Percentiles rank a stretch among this genome's conserved stretches.
phyloP scores from a whole-genome alignment of 208 protist genomes.

The Trypanosomatidae sp. region DNA sequence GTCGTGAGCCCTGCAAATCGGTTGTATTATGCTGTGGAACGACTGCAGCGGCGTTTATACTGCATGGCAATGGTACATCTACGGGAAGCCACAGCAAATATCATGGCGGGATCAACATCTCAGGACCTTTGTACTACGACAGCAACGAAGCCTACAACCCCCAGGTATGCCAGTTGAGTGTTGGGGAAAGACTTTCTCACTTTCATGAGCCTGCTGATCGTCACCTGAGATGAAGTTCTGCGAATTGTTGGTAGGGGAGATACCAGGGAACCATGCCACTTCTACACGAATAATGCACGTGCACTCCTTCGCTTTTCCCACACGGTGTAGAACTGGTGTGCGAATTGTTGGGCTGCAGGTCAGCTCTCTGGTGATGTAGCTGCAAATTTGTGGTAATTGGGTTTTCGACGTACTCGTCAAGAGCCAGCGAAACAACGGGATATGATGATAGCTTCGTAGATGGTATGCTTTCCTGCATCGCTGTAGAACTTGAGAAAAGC shows the following conservation, averaged over 20 bases:
- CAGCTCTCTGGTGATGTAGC: constrained; percentile 21
- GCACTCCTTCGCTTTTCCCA: constrained; percentile 30
- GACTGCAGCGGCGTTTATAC: constrained; percentile 20
- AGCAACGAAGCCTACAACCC: constrained; percentile 22
- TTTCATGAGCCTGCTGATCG: too few relatives aligned
- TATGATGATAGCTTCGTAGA: constrained; percentile 37
- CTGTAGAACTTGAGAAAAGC: constrained; percentile 14
- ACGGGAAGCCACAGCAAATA: constrained; percentile 17
- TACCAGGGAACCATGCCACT: constrained; percentile 19
- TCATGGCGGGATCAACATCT: constrained; percentile 27
- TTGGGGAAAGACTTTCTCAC: too few relatives aligned
- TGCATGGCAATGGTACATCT: constrained; percentile 35
- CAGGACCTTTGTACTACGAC: constrained; percentile 33
- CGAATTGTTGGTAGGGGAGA: constrained; percentile 21
- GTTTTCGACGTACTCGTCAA: constrained; percentile 9
- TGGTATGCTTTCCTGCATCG: constrained; percentile 20
- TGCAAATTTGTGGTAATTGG: constrained; percentile 16
- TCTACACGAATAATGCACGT: constrained; percentile 30
- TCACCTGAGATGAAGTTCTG: constrained; percentile 30
- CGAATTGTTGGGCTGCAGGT: constrained; percentile 29
- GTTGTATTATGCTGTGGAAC: constrained; percentile 32
- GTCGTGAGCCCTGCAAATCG: constrained; percentile 24
- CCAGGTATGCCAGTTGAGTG: constrained; percentile 15
- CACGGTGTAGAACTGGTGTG: constrained; percentile 20
- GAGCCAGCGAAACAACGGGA: constrained; percentile 25